A percentile compares a stretch with the other conserved stretches of the same genome.
These are phyloP conservation scores for Mycena rosella DNA, from an alignment of 768 basidiomycete genomes.

Conservation along the genomic window DNA sequence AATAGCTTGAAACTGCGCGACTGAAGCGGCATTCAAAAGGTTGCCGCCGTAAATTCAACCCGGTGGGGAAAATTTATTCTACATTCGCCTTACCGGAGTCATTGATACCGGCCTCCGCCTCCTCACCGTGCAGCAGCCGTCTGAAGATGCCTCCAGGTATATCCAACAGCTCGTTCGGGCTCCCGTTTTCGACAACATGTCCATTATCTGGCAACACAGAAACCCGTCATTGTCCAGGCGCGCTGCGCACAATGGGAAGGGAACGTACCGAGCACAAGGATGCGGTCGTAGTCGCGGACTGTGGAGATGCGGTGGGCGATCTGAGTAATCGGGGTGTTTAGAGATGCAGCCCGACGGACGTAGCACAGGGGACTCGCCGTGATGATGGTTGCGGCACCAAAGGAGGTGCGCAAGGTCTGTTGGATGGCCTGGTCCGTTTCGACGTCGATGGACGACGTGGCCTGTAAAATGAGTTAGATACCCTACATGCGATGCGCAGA, in stretches of 20 bases:
- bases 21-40: too few relatives aligned
- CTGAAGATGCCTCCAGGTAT: conserved; percentile 21
- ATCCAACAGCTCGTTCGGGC: conserved; percentile 11
- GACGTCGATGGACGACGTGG: conserved; percentile 24
- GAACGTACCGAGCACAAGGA: conserved; percentile 20
- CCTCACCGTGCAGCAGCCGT: conserved; percentile 20
- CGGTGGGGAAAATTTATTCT: too few relatives aligned
- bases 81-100: too few relatives aligned
- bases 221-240: too few relatives aligned
- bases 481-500: neutral
- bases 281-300: conserved; percentile 14
- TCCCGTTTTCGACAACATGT: conserved; percentile 19
- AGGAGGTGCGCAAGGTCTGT: conserved; percentile 17
- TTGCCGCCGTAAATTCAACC: too few relatives aligned
- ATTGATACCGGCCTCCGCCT: too few relatives aligned
- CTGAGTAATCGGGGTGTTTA: neutral
- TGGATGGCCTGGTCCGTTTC: conserved; percentile 24
- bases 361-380: too few relatives aligned
- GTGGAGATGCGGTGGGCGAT: conserved; percentile 24
- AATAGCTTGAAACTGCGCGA: too few relatives aligned
- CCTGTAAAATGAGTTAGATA: neutral
- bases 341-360: too few relatives aligned
- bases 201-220: too few relatives aligned
- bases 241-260: too few relatives aligned
- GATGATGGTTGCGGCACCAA: conserved; percentile 14